Evolutionary conservation across 495 filamentous ascomycete genomes (phyloP), one percentile per base, ranked within the genome.

Genomic region (Thermothielavioides terrestris): DNA sequence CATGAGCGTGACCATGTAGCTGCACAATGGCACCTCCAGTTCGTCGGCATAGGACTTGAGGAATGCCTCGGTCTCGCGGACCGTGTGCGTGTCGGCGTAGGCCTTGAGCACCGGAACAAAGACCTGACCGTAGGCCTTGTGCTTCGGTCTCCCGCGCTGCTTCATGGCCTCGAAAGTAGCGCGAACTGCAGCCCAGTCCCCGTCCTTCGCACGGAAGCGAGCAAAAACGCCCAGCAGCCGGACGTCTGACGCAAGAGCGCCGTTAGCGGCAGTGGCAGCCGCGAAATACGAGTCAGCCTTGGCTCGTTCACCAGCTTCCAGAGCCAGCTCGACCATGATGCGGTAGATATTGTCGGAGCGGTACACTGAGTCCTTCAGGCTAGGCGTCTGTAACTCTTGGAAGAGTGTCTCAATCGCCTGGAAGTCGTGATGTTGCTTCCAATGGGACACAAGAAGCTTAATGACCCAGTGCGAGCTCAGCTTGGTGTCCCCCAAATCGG

Each of bases 141-240:
- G 35, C 12, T 27, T 42, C 12, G 39, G 36, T n/a, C 34, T n/a
- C 30, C 38, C 49, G 2, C 57, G 17, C 6, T 46, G 4, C 4
- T 52, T 47, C 65, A 75, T 72, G 6, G 42, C 50, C 20, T 48
- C 48, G 30, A 77, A 73, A 7, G 53, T 34, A 14, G 56, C 44
- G 18, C 64, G 58, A 10, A 74, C 74, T 4, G 52, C 64, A 9
- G 59, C 56, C 76, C 76, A 79, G 27, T 77, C 66, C n/a, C 66
- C 68, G 14, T 54, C 49, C 49, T 59, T 63, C 4, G 76, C 76
- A 30, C 65, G 52, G 10, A 58, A 53, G 12, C 63, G 54, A 10
- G 68, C 72, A 34, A 76, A 59, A 31, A 66, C 53, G 0, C 69
- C 71, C 26, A 57, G 62, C 10, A 72, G 32, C 22, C 53, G 40